Percentiles rank a stretch among this genome's conserved stretches.
These are phyloP conservation scores for Yamadazyma jaroonii DNA, from an alignment of 1,139 yeast genomes.

Conservation along the genomic window DNA sequence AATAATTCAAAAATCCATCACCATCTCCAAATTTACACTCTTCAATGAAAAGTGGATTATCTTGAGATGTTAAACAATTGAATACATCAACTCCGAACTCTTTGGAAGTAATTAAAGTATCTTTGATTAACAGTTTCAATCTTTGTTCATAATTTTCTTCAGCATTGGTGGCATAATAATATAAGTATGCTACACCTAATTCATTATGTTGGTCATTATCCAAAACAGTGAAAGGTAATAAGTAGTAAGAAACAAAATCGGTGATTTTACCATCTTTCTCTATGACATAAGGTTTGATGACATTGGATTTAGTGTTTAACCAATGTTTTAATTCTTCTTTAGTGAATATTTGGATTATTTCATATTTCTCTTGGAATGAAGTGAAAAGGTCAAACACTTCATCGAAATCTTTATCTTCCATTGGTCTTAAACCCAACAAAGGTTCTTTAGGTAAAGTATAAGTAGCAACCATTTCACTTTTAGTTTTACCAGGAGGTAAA, in stretches of 20 bases:
- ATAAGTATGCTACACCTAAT: conserved; percentile 83
- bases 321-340: conserved; percentile 79
- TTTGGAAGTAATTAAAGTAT: conserved; percentile 77
- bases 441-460: conserved; percentile 67
- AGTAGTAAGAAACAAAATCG: conserved; percentile 86
- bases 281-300: conserved; percentile 78
- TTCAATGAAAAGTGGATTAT: conserved; percentile 77
- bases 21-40: conserved; percentile 90
- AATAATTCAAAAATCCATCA: conserved; percentile 88
- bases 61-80: conserved; percentile 89
- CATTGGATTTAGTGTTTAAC: conserved; percentile 48
- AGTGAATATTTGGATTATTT: conserved; percentile 65
- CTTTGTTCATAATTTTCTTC: conserved; percentile 51
- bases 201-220: conserved; percentile 64
- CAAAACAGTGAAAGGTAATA: conserved; percentile 83
- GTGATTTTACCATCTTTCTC: conserved; percentile 74
- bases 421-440: conserved; percentile 55
- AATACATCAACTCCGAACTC: conserved; percentile 76
- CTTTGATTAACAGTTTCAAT: conserved; percentile 59
- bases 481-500: conserved; percentile 73
- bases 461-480: conserved; percentile 77
- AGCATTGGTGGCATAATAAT: conserved; percentile 80
- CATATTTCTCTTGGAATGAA: conserved; percentile 66
- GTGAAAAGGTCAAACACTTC: conserved; percentile 58
- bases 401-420: conserved; percentile 60